These are phyloP conservation scores for Biscutella laevigata DNA, from an alignment of 441 rosid species.

Conservation along the genomic window DNA sequence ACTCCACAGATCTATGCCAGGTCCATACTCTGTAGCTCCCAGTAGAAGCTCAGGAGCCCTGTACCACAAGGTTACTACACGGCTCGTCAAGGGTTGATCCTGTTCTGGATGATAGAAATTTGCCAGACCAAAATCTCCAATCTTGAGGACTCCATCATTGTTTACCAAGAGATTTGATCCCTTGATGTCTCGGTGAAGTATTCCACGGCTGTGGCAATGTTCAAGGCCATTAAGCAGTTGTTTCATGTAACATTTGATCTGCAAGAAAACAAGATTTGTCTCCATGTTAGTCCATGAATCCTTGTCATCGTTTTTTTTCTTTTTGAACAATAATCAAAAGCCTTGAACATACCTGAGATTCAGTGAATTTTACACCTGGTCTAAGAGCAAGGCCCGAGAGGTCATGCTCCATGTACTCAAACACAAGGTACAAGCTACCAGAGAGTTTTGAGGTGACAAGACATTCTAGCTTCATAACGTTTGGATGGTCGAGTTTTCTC, in stretches of 20 bases:
- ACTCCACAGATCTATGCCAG: conserved; percentile 86
- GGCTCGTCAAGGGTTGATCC: conserved; percentile 69
- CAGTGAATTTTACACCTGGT: conserved; percentile 68
- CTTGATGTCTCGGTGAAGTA: conserved; percentile 87
- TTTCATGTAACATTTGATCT: conserved; percentile 88
- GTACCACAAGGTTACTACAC: conserved; percentile 95
- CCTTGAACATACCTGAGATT: conserved; percentile 52
- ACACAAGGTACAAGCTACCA: conserved; percentile 75
- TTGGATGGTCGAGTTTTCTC: conserved; percentile 86
- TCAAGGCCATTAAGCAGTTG: conserved; percentile 77
- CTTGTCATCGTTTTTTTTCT: not conserved
- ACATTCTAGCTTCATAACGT: conserved; percentile 80
- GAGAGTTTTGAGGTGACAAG: conserved; percentile 78
- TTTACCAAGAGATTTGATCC: conserved; percentile 78
- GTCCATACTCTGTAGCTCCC: conserved; percentile 80
- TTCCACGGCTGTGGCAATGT: conserved; percentile 72
- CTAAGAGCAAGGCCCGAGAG: conserved; percentile 72
- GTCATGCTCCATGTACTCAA: conserved; percentile 96
- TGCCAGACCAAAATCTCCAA: conserved; percentile 87
- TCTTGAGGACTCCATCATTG: conserved; percentile 69
- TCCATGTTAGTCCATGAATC: not conserved
- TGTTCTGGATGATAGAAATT: conserved; percentile 47
- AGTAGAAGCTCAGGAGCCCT: conserved; percentile 94
- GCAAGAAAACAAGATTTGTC: not conserved
- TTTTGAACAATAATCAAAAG: not conserved